Percentiles rank a stretch among this genome's conserved stretches.
Evolutionary conservation across 345 rosid species (phyloP).

Genomic region (Lepidium africanum): DNA sequence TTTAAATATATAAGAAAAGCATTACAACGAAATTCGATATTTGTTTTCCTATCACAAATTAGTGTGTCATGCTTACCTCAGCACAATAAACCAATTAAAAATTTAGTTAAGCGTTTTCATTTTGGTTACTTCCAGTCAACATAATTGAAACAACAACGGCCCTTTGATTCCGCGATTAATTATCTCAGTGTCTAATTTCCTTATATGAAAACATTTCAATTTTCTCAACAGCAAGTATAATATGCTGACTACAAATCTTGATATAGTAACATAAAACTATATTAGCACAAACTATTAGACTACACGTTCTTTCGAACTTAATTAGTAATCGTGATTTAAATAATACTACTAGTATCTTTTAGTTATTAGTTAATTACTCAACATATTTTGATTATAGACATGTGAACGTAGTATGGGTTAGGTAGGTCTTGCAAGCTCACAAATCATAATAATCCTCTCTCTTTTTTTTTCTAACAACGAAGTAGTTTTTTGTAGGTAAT

Average conservation of each 20-base stretch:
- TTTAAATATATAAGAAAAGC: not conserved
- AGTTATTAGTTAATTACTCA: not conserved
- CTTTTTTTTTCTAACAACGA: not conserved
- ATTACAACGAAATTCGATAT: not conserved
- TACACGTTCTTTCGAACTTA: not conserved
- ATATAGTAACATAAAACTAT: too few relatives aligned
- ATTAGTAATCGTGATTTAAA: not conserved
- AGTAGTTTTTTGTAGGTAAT: not conserved
- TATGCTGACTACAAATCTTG: too few relatives aligned
- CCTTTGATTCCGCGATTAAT: not conserved
- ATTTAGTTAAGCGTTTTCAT: not conserved
- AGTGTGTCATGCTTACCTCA: conserved; percentile 16
- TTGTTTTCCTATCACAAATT: not conserved
- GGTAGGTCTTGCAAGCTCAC: conserved; percentile 15
- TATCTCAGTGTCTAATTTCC: not conserved
- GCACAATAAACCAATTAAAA: not conserved
- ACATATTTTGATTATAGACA: not conserved
- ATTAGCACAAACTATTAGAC: too few relatives aligned
- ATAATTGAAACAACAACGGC: not conserved
- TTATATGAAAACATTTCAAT: too few relatives aligned
- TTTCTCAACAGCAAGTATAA: too few relatives aligned
- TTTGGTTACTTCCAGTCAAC: not conserved
- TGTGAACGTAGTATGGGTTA: conserved; percentile 7
- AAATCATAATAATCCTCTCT: not conserved
- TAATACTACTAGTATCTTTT: not conserved